A percentile compares a stretch with the other conserved stretches of the same genome.
phyloP scores from a whole-genome alignment of 768 basidiomycete genomes.

The Hygrocybe coccinea region DNA sequence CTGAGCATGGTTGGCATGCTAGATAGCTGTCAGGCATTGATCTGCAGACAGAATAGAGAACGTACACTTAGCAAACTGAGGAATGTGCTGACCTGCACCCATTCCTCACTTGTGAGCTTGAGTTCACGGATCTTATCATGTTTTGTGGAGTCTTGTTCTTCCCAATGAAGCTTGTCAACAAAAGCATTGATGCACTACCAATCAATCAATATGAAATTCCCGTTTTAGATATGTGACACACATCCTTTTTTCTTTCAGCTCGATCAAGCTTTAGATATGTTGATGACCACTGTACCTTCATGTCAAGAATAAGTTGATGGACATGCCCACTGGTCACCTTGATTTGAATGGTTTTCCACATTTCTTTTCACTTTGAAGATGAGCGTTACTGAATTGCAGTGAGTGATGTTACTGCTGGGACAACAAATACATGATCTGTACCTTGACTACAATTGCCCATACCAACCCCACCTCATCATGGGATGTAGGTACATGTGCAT shows the following conservation, averaged over 20 bases:
- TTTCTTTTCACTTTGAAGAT: constrained; percentile 21
- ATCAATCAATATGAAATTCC: no score
- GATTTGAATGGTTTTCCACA: constrained; percentile 17
- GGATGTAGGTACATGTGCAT: constrained; percentile 13
- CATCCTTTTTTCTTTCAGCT: constrained; percentile 5
- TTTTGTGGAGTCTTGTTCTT: constrained; percentile 23
- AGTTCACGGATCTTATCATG: constrained; percentile 18
- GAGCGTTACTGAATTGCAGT: constrained; percentile 21
- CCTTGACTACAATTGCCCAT: constrained; percentile 14
- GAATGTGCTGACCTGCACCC: constrained; percentile 19
- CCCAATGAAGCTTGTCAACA: constrained; percentile 18
- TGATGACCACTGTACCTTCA: constrained; percentile 31
- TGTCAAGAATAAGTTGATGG: constrained; percentile 29
- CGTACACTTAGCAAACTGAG: not conserved
- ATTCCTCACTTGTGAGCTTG: constrained; percentile 20
- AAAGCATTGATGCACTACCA: constrained; percentile 21
- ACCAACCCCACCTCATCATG: constrained; percentile 21
- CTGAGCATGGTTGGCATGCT: constrained; percentile 31
- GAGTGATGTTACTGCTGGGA: not conserved
- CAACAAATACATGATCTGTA: not conserved
- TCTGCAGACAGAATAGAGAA: constrained; percentile 18
- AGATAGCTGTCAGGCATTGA: not conserved
- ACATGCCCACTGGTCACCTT: constrained; percentile 5
- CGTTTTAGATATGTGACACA: no score
- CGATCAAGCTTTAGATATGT: constrained; percentile 27